Evolutionary conservation across 208 protist genomes (phyloP).

Genomic region (Leishmania mexicana): DNA sequence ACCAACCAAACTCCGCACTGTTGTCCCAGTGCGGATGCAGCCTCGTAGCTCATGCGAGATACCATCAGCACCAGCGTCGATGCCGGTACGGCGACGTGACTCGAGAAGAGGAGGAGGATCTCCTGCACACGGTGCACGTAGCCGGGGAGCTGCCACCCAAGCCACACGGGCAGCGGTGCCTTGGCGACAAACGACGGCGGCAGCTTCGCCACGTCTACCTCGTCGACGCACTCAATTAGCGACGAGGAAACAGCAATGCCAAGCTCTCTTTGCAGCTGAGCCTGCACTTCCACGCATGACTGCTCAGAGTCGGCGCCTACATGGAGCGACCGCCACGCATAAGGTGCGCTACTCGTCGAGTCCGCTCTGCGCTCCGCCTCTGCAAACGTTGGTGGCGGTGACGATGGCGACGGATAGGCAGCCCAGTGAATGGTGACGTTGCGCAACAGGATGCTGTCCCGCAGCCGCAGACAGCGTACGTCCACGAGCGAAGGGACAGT

Average conservation of each 20-base stretch:
- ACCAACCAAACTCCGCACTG: constrained; percentile 6
- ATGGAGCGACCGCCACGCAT: neutral
- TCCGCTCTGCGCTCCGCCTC: neutral
- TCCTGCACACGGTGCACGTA: constrained; percentile 13
- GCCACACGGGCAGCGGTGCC: constrained; percentile 24
- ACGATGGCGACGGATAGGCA: neutral
- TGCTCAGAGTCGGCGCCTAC: neutral
- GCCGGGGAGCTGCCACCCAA: constrained; percentile 24
- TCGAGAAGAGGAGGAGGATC: constrained; percentile 2
- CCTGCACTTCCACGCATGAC: constrained; percentile 13
- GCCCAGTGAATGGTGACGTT: constrained; percentile 29
- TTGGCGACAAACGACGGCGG: constrained; percentile 16
- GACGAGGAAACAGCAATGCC: neutral
- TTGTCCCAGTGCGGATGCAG: neutral
- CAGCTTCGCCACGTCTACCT: constrained; percentile 6
- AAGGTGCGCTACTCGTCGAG: neutral
- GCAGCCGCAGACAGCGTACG: constrained; percentile 23
- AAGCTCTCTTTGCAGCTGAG: neutral
- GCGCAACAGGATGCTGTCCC: neutral
- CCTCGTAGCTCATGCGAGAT: constrained; percentile 1
- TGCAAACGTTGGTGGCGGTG: neutral
- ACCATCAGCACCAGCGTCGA: neutral
- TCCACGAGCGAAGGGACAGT: constrained; percentile 18
- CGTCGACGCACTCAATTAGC: constrained; percentile 22
- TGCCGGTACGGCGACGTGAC: neutral